Evolutionary conservation across 768 basidiomycete species (phyloP), one percentile per base, ranked within the genome.

Genomic region (Lactarius psammicola): DNA sequence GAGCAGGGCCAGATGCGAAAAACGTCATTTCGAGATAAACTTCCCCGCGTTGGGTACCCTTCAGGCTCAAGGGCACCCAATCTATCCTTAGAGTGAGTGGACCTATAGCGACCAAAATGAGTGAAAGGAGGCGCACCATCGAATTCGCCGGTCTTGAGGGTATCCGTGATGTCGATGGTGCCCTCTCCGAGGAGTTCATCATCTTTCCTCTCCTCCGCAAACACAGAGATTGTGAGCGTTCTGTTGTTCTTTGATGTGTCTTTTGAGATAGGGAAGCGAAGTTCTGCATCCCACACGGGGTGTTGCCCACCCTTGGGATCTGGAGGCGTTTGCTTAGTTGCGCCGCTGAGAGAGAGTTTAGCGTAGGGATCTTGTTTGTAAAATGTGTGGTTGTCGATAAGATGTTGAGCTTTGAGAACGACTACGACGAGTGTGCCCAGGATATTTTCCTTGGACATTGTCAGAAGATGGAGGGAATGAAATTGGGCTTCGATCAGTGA

Each of bases 21-120:
- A 87, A 98, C 1, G 95, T 98, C 86, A 97, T 89, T 75, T 98
- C 95, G 18, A 97, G 81, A 74, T 92, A 97, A 11, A 96, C 69
- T 61, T 97, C 92, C 7, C 95, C 95, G 28, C 91, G 86, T 60
- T 85, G 80, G 9, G 85, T 82, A 2, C 85, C 87, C 56, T 84
- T 83, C 36, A 81, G 76, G 62, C 80, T 77, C 53, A 92, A 79
- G 53, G 78, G 75, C 18, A 90, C 81, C 90, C 90, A 92, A 70
- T 90, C 90, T 91, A 34, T 57, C 30, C 15, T 11, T 20, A 9
- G 0, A 28, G 30, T 62, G 28, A 62, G 56, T 17, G 23, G 5
- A 51, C 18, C 9, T 7, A 23, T 13, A 33, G 23, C 34, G 38
- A 8, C 36, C 28, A 28, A 44, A 4, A 18, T 60, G n/a, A 33